phyloP scores from a whole-genome alignment of 345 rosid genomes.

The Eucalyptus microcorys region DNA sequence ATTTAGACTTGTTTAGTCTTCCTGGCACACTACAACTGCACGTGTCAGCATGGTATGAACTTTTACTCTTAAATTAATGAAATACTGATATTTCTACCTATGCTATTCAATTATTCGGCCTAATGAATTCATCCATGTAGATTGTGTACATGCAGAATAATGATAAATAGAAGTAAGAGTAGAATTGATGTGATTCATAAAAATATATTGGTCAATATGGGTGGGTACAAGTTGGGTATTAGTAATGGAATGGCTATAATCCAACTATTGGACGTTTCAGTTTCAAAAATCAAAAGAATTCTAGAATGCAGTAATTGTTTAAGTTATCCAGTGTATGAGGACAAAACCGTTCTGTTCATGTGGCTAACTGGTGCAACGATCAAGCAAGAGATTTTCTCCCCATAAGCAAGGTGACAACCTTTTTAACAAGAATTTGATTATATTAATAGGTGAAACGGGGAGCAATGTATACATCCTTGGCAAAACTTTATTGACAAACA shows the following conservation, averaged over 20 bases:
- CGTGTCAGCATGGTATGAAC: background rate
- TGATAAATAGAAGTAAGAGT: background rate
- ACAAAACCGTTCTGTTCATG: background rate
- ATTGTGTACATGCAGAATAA: background rate
- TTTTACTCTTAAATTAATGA: background rate
- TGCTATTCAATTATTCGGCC: background rate
- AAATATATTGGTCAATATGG: background rate
- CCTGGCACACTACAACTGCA: background rate
- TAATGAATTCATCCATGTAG: background rate
- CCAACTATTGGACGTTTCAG: background rate
- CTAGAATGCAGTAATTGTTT: background rate
- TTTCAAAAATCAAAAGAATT: background rate
- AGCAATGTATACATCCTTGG: background rate
- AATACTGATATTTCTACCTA: background rate
- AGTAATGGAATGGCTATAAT: background rate
- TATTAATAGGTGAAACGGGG: background rate
- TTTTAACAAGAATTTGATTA: background rate
- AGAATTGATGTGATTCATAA: background rate
- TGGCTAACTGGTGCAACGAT: background rate
- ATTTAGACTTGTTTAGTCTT: background rate
- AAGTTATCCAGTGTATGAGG: background rate
- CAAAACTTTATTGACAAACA: background rate
- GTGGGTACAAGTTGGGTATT: too few relatives aligned
- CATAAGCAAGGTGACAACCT: background rate
- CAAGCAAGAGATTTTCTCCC: background rate